These are phyloP conservation scores for Graphilbum ipis-grandicollis DNA, from an alignment of 2,329 filamentous ascomycete species.

Conservation along the genomic window DNA sequence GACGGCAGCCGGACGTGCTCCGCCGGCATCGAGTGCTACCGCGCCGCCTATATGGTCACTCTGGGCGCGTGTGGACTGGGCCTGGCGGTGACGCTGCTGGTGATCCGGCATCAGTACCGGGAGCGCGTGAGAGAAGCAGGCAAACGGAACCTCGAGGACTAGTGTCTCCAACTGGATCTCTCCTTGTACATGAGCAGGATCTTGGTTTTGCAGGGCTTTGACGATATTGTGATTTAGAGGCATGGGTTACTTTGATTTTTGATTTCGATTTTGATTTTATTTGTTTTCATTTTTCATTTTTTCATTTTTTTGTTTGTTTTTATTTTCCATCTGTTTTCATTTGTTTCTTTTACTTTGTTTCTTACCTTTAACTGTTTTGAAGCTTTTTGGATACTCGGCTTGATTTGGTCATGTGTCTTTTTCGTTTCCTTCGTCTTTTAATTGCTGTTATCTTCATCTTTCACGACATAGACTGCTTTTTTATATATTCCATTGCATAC, in stretches of 20 bases:
- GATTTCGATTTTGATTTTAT: background rate
- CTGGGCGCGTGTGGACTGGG: slow-evolving; percentile 54
- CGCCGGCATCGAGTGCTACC: slow-evolving; percentile 68
- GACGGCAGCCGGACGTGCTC: slow-evolving; percentile 58
- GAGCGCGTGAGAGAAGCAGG: slow-evolving; percentile 18
- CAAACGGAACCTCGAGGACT: slow-evolving; percentile 10
- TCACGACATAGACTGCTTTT: background rate
- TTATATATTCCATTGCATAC: background rate
- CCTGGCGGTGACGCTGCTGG: slow-evolving; percentile 50
- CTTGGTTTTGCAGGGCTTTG: background rate
- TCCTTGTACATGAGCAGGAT: background rate
- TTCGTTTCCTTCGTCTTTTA: background rate
- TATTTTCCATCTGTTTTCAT: too few species aligned
- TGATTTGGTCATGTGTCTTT: too few species aligned
- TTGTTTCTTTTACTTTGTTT: too few species aligned
- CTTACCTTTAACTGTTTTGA: too few species aligned
- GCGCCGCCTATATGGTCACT: slow-evolving; percentile 64
- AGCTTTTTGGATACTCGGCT: too few species aligned
- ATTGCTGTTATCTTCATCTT: background rate
- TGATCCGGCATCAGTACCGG: slow-evolving; percentile 42
- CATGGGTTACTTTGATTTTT: too few species aligned
- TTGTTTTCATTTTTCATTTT: background rate
- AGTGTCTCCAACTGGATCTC: background rate
- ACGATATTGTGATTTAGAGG: too few species aligned
- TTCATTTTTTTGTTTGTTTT: background rate